These are phyloP conservation scores for Trifolium fragiferum DNA, from an alignment of 306 rosid genomes.

Conservation along the genomic window DNA sequence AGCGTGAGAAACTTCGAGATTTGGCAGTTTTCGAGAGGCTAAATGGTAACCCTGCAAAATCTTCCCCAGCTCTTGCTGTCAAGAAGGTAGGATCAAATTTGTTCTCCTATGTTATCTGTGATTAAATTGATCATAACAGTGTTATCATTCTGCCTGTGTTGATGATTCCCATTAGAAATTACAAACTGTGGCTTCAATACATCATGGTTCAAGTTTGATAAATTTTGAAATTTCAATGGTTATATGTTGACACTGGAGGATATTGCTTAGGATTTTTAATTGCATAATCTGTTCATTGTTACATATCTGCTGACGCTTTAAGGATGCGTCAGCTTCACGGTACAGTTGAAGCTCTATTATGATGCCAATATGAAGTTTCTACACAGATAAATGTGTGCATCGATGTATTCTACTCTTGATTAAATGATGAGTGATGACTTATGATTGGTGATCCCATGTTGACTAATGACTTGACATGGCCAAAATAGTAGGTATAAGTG, in stretches of 20 bases:
- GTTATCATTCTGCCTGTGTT: too few relatives aligned
- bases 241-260: slow-evolving; percentile 15
- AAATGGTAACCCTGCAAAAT: slow-evolving; percentile 63
- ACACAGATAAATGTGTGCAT: slow-evolving; percentile 1
- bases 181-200: neutral
- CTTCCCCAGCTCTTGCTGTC: slow-evolving; percentile 76
- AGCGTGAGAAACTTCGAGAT: slow-evolving; percentile 80
- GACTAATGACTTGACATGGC: too few relatives aligned
- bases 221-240: neutral
- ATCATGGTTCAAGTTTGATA: slow-evolving; percentile 18
- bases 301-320: slow-evolving; percentile 13
- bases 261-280: slow-evolving; percentile 1
- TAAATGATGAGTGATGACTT: neutral
- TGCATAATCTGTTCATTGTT: slow-evolving; percentile 7
- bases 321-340: neutral
- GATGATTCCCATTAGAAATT: neutral
- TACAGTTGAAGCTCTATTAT: slow-evolving; percentile 21
- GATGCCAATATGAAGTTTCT: slow-evolving; percentile 3
- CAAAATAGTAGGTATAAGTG: too few relatives aligned
- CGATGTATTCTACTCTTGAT: neutral
- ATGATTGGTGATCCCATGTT: neutral
- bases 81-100: slow-evolving; percentile 67
- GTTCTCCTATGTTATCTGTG: slow-evolving; percentile 1
- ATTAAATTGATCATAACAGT: neutral
- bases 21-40: slow-evolving; percentile 93